These are phyloP conservation scores for Centaurea solstitialis DNA, from an alignment of 129 eudicot genomes.

Conservation along the genomic window DNA sequence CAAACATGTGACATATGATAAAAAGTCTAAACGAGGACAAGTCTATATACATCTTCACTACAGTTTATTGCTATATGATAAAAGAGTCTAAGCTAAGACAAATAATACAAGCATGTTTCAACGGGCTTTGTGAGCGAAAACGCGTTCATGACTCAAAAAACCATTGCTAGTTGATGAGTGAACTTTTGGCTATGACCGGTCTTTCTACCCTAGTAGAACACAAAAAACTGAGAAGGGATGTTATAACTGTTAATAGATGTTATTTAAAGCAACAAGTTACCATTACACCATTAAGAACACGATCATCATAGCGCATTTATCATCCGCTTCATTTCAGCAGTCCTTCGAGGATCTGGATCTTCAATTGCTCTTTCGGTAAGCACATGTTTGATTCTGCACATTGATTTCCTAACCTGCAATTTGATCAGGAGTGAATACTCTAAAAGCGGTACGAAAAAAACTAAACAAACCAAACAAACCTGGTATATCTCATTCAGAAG, in stretches of 20 bases:
- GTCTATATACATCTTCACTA: not conserved
- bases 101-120: not conserved
- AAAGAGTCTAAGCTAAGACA: not conserved
- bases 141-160: not conserved
- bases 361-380: constrained; percentile 92
- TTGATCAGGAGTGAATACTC: not conserved
- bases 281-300: constrained; percentile 42
- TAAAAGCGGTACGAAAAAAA: not conserved
- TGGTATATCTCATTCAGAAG: not conserved
- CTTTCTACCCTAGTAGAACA: too few species aligned
- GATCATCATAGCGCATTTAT: constrained; percentile 33
- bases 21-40: not conserved
- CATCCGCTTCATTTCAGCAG: constrained; percentile 43
- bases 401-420: constrained; percentile 78
- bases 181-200: not conserved
- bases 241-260: not conserved
- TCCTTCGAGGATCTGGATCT: constrained; percentile 56
- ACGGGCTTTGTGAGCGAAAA: not conserved
- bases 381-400: constrained; percentile 91
- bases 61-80: not conserved
- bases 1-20: not conserved
- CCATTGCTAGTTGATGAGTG: not conserved
- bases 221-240: too few species aligned
- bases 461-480: not conserved
- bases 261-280: constrained; percentile 4